Evolutionary conservation across 306 rosid species (phyloP).

Genomic region (Ormosia semicastrata): DNA sequence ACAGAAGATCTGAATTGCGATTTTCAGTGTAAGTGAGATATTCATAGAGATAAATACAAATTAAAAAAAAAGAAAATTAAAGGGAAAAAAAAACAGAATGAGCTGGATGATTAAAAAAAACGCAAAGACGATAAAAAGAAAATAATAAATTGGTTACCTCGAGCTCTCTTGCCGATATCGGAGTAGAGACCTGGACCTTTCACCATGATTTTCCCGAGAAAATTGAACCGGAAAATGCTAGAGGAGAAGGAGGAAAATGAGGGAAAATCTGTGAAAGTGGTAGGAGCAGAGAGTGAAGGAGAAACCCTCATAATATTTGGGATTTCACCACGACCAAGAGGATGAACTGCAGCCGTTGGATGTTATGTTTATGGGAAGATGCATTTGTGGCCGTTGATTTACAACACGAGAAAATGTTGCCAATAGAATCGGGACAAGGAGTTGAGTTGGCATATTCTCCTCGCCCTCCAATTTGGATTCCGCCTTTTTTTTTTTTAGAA

Average conservation of each 20-base stretch:
- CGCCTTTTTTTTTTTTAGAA: neutral
- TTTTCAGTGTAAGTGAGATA: neutral
- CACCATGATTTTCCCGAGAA: slow-evolving; percentile 66
- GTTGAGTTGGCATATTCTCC: slow-evolving; percentile 25
- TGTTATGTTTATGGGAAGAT: neutral
- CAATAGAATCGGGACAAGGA: slow-evolving; percentile 23
- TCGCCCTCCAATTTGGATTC: slow-evolving; percentile 12
- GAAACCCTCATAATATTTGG: slow-evolving; percentile 38
- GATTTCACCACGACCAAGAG: neutral
- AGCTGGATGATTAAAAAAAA: neutral
- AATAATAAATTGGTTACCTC: slow-evolving; percentile 46
- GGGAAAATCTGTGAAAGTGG: neutral
- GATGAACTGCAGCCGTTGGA: slow-evolving; percentile 42
- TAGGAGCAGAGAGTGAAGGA: neutral
- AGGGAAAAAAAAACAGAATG: neutral
- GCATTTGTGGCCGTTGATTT: slow-evolving; percentile 42
- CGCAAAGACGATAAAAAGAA: too few relatives aligned
- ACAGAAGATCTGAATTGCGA: slow-evolving; percentile 66
- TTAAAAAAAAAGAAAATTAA: neutral
- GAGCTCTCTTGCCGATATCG: slow-evolving; percentile 88
- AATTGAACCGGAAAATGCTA: slow-evolving; percentile 27
- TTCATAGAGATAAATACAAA: neutral
- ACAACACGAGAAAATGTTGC: neutral
- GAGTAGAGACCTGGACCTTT: slow-evolving; percentile 94
- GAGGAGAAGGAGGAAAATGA: neutral